Conservation (phyloP, 306 rosid genomes). For the Erythrophleum fordii region DNA sequence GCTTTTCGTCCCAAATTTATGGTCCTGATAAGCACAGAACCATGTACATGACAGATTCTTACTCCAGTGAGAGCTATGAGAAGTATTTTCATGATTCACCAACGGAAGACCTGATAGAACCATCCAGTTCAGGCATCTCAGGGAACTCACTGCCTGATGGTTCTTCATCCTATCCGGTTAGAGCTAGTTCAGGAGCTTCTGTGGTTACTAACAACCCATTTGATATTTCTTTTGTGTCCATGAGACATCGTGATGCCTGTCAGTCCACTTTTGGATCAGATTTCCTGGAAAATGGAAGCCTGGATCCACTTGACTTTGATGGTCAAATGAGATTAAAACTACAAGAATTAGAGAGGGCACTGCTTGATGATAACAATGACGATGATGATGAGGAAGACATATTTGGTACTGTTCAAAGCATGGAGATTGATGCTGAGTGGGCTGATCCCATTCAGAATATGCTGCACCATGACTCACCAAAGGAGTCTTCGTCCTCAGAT, state of each 20-base stretch:
- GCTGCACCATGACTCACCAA: slow-evolving; percentile 68
- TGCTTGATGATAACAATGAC: slow-evolving; percentile 71
- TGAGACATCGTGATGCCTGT: slow-evolving; percentile 46
- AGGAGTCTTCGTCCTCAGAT: slow-evolving; percentile 72
- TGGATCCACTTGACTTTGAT: slow-evolving; percentile 52
- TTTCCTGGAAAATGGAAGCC: slow-evolving; percentile 64
- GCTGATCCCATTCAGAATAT: slow-evolving; percentile 55
- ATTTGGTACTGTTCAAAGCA: slow-evolving; percentile 52
- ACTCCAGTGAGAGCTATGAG: slow-evolving; percentile 70
- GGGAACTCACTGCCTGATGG: slow-evolving; percentile 55
- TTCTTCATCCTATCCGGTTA: slow-evolving; percentile 43
- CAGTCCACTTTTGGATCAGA: slow-evolving; percentile 54
- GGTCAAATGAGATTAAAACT: slow-evolving; percentile 74
- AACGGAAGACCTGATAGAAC: slow-evolving; percentile 58
- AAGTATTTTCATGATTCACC: slow-evolving; percentile 83
- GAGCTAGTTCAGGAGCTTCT: slow-evolving; percentile 50
- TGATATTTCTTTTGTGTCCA: slow-evolving; percentile 41
- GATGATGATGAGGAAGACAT: slow-evolving; percentile 60
- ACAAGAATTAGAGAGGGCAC: slow-evolving; percentile 85
- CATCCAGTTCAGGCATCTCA: slow-evolving; percentile 61
- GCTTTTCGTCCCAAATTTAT: slow-evolving; percentile 56
- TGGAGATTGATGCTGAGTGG: slow-evolving; percentile 90
- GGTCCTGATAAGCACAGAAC: slow-evolving; percentile 56
- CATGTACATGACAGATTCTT: slow-evolving; percentile 59
- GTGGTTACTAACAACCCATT: slow-evolving; percentile 43